A percentile compares a stretch with the other conserved stretches of the same genome.
Evolutionary conservation across 2,329 filamentous ascomycete genomes (phyloP).

Genomic region (Phoma sp.): DNA sequence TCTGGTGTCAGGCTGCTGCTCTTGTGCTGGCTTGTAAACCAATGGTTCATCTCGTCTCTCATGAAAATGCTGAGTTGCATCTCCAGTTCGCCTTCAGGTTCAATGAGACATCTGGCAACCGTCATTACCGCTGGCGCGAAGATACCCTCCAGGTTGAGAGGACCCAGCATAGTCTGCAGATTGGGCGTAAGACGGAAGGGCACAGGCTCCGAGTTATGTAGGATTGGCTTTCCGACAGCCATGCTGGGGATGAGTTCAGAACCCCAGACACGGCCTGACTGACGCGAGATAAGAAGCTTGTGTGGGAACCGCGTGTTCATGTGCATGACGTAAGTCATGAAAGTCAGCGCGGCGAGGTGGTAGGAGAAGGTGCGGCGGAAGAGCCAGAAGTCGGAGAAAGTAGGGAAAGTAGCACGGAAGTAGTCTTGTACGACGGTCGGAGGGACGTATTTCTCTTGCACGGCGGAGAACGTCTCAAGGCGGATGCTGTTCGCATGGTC

Average conservation of each 20-base stretch:
- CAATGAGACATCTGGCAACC: slow-evolving; percentile 90
- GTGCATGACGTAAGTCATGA: slow-evolving; percentile 98
- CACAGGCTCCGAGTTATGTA: slow-evolving; percentile 93
- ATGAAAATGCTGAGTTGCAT: slow-evolving; percentile 95
- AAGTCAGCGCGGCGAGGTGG: slow-evolving; percentile 91
- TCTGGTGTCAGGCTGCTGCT: slow-evolving; percentile 59
- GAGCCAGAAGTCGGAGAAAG: slow-evolving; percentile 94
- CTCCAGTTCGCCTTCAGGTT: slow-evolving; percentile 82
- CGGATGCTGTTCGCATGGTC: slow-evolving; percentile 76
- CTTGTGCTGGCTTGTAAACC: slow-evolving; percentile 84
- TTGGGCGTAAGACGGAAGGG: slow-evolving; percentile 98
- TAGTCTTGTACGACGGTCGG: slow-evolving; percentile 83
- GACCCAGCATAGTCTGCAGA: slow-evolving; percentile 93
- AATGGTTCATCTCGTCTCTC: slow-evolving; percentile 96
- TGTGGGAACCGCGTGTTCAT: slow-evolving; percentile 96
- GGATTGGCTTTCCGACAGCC: slow-evolving; percentile 81
- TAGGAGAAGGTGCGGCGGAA: slow-evolving; percentile 98
- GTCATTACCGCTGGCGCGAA: slow-evolving; percentile 96
- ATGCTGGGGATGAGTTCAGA: slow-evolving; percentile 92
- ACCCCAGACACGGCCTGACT: slow-evolving; percentile 93
- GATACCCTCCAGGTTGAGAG: slow-evolving; percentile 93
- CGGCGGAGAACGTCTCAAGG: slow-evolving; percentile 90
- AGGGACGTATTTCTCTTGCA: slow-evolving; percentile 92
- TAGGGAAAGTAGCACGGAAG: slow-evolving; percentile 86
- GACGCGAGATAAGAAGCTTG: slow-evolving; percentile 89